Conservation (phyloP, 495 filamentous ascomycete species). For the Podospora fimiseda region DNA sequence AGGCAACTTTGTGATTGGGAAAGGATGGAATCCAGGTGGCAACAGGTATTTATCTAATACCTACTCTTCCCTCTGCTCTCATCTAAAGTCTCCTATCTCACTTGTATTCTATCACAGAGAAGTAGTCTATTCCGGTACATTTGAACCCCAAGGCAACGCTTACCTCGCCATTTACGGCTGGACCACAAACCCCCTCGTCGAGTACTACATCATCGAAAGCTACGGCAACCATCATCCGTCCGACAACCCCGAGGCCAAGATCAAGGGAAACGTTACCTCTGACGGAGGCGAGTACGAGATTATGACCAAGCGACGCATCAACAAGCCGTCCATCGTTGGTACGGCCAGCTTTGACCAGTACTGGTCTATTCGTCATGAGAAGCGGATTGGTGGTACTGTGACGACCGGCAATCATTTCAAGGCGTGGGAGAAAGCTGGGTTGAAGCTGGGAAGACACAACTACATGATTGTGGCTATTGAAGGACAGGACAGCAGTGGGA, state of each 20-base stretch:
- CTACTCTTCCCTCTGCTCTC: neutral
- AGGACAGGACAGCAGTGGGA: constrained; percentile 38
- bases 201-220: constrained; percentile 60
- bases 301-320: constrained; percentile 45
- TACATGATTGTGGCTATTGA: constrained; percentile 51
- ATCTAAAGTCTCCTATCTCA: neutral
- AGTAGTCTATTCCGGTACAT: constrained; percentile 17
- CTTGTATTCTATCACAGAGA: constrained; percentile 4
- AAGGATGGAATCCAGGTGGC: constrained; percentile 54
- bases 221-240: constrained; percentile 52
- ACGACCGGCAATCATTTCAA: constrained; percentile 47
- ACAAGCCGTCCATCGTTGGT: constrained; percentile 53
- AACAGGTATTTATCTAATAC: constrained; percentile 7
- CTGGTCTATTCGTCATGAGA: constrained; percentile 45
- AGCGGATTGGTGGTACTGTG: constrained; percentile 33
- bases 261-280: constrained; percentile 45
- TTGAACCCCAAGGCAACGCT: constrained; percentile 21
- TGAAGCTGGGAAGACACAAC: constrained; percentile 43
- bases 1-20: constrained; percentile 61
- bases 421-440: constrained; percentile 39
- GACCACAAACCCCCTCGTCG: constrained; percentile 55
- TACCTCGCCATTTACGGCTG: constrained; percentile 51
- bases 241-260: constrained; percentile 30
- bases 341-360: constrained; percentile 57
- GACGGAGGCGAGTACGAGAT: constrained; percentile 55